Base-by-base conservation (phyloP, 2,329 filamentous ascomycete genomes). In the Aspergillus brunneoviolaceus region DNA sequence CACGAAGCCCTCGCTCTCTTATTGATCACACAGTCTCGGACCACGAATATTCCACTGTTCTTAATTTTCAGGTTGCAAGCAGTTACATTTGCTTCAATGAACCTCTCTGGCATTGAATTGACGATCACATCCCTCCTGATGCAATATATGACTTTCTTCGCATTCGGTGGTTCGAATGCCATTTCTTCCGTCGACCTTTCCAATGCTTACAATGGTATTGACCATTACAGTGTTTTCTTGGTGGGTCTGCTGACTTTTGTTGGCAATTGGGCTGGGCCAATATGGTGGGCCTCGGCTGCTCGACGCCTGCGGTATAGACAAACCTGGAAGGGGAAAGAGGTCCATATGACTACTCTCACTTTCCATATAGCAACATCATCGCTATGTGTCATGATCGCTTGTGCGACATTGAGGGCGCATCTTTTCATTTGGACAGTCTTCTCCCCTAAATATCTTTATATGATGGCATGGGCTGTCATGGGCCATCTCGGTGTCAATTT, bases 361-460 rank as follows among this genome's bases (percentile, higher is more conserved):
- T 74, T 89, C 11, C 96, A 95, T 73, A 79, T 85, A 11, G 83
- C 89, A 1, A 79, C 81, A 1, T 87, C 86, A 64, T 76, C 91
- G 56, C 76, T 86, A 2, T 89, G 87, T 51, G 89, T 97, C 25
- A 98, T 98, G 94, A 86, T 84, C 14, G 92, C 94, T 16, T 99
- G 95, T 75, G 92, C 90, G 51, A 82, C 85, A 7, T 76, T 99
- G 71, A 82, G 94, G 66, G 92, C 91, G 31, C 95, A 99, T 81
- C 76, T 99, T 60, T 99, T 99, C 73, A 93, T 99, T 63, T 99
- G 95, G 95, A 98, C 94, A 0, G 95, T 99, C 11, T 99, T 99
- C 76, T 96, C 91, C 65, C 95, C 95, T 0, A 99, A 98, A 76
- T 98, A 93, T 75, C 78, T 99, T 66, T 99, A 96, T 74, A 90